These are phyloP conservation scores for Rhynchosporium secalis DNA, from an alignment of 2,329 filamentous ascomycete species.

Conservation along the genomic window DNA sequence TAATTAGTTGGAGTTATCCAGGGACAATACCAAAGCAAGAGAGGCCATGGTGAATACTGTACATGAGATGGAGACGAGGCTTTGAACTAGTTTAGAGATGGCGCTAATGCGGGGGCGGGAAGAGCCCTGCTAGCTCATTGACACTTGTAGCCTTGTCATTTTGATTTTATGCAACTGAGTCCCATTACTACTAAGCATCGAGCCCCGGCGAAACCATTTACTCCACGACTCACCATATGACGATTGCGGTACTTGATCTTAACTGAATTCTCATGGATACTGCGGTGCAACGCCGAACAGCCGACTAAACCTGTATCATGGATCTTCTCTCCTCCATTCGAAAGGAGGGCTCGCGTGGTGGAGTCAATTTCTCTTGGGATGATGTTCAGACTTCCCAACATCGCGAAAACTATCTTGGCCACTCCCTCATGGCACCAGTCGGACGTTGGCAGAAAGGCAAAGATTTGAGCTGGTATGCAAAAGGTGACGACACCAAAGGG, in stretches of 20 bases:
- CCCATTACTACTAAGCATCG: not conserved
- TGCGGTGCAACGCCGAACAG: no score
- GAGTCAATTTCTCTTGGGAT: conserved; percentile 95
- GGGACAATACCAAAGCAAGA: not conserved
- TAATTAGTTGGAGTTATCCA: not conserved
- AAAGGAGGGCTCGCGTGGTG: conserved; percentile 87
- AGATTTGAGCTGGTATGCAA: conserved; percentile 64
- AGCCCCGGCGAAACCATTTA: no score
- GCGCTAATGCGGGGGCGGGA: conserved; percentile 3
- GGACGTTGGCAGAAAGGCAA: conserved; percentile 71
- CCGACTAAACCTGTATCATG: conserved; percentile 53
- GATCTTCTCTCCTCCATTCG: conserved; percentile 91
- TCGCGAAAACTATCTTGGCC: conserved; percentile 81
- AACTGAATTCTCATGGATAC: not conserved
- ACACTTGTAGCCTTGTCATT: not conserved
- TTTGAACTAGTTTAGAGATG: not conserved
- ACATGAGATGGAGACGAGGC: not conserved
- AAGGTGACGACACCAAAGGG: conserved; percentile 51
- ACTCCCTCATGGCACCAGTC: conserved; percentile 73
- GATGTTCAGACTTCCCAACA: conserved; percentile 87
- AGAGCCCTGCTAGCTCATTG: not conserved
- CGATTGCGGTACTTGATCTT: no score
- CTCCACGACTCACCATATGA: no score
- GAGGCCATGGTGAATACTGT: not conserved
- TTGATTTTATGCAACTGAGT: not conserved